Conservation (phyloP, 805 yeast species). For the Saccharomycopsis babjevae region DNA sequence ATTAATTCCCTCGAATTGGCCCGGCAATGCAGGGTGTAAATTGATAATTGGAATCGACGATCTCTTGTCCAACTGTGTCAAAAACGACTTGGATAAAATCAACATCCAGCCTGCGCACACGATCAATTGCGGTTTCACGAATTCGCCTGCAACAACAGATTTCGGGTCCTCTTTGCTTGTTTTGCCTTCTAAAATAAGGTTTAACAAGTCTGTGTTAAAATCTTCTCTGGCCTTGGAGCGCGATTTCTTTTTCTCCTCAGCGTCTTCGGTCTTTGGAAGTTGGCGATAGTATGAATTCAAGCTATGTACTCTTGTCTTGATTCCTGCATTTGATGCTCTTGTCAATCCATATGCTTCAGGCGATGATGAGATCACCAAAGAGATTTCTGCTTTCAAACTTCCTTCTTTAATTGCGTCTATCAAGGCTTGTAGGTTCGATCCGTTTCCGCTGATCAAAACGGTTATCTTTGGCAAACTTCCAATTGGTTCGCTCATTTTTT, state of each 20-base stretch:
- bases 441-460: slow-evolving; percentile 89
- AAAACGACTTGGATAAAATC: slow-evolving; percentile 69
- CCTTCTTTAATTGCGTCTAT: slow-evolving; percentile 55
- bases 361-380: slow-evolving; percentile 77
- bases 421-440: slow-evolving; percentile 91
- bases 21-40: slow-evolving; percentile 94
- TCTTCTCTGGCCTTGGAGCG: slow-evolving; percentile 53
- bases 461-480: slow-evolving; percentile 25
- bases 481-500: not conserved
- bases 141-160: slow-evolving; percentile 27
- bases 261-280: slow-evolving; percentile 31
- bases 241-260: slow-evolving; percentile 47
- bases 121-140: slow-evolving; percentile 63
- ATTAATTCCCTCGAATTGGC: slow-evolving; percentile 93
- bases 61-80: slow-evolving; percentile 46
- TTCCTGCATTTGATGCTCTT: slow-evolving; percentile 60
- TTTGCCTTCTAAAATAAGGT: slow-evolving; percentile 44
- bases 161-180: slow-evolving; percentile 27
- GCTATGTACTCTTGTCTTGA: slow-evolving; percentile 65
- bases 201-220: slow-evolving; percentile 74
- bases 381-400: slow-evolving; percentile 42
- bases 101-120: slow-evolving; percentile 99
- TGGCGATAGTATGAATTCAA: slow-evolving; percentile 66
- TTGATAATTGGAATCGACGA: slow-evolving; percentile 73
- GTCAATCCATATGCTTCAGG: slow-evolving; percentile 78